These are phyloP conservation scores for Trichophyton schoenleinii DNA, from an alignment of 2,329 filamentous ascomycete genomes.

Conservation along the genomic window DNA sequence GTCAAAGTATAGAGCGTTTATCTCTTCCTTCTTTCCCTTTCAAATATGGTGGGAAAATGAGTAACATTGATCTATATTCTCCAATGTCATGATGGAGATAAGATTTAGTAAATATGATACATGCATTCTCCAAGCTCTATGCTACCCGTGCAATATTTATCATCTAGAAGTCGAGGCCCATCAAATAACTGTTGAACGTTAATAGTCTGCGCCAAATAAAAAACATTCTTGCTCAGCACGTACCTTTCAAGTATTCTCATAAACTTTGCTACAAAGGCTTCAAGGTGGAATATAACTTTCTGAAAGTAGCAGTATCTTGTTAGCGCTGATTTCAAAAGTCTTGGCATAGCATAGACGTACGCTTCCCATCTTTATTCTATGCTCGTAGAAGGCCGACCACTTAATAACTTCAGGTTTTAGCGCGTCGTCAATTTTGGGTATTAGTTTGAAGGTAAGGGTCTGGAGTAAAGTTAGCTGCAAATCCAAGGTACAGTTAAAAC, in stretches of 20 bases:
- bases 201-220: not conserved
- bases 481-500: not conserved
- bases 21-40: not conserved
- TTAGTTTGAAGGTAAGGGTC: constrained; percentile 85
- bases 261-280: constrained; percentile 97
- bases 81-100: not conserved
- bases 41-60: too few relatives aligned
- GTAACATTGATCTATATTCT: not conserved
- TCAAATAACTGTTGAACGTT: constrained; percentile 12
- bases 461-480: constrained; percentile 15
- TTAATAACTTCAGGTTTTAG: constrained; percentile 85
- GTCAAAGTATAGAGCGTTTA: not conserved
- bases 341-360: constrained; percentile 24
- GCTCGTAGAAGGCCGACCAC: constrained; percentile 96
- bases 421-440: constrained; percentile 73
- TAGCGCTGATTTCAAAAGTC: not conserved
- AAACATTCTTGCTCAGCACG: constrained; percentile 14
- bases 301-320: constrained; percentile 14
- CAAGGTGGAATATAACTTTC: constrained; percentile 96
- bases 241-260: constrained; percentile 94
- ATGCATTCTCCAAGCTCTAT: not conserved
- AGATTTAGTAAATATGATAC: not conserved
- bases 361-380: constrained; percentile 75
- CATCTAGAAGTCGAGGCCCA: constrained; percentile 14
- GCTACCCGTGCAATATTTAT: not conserved